A percentile compares a stretch with the other conserved stretches of the same genome.
Conservation (phyloP, 352 stramenopile genomes). For the Pythium rishiriense region DNA sequence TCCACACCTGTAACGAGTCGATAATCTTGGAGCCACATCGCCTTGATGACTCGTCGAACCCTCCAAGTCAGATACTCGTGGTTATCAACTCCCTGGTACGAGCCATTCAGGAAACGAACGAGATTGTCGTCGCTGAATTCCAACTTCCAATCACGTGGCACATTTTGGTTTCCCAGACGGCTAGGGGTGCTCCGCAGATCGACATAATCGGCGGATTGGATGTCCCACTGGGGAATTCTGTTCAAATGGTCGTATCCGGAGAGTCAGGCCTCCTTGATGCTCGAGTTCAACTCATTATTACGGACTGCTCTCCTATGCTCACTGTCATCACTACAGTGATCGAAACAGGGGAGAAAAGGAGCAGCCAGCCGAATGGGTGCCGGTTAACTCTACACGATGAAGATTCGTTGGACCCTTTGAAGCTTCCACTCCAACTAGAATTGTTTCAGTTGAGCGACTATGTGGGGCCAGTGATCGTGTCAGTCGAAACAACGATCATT, state of each 20-base stretch:
- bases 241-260: background rate
- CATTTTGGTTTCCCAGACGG: background rate
- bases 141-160: conserved; percentile 29
- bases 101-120: background rate
- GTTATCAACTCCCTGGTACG: conserved; percentile 2
- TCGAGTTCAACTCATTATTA: conserved; percentile 11
- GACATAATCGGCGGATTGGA: conserved; percentile 10
- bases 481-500: conserved; percentile 2
- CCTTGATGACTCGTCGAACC: background rate
- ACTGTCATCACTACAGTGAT: background rate
- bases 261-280: background rate
- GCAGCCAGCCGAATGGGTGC: conserved; percentile 13
- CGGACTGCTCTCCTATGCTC: conserved; percentile 3
- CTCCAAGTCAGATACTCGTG: background rate
- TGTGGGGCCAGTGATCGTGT: background rate
- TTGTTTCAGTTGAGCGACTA: conserved; percentile 12
- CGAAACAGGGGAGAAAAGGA: background rate
- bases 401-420: background rate
- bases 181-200: background rate
- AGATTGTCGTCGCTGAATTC: conserved; percentile 10
- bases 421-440: conserved; percentile 25
- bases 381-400: conserved; percentile 23
- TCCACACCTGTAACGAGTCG: conserved; percentile 13
- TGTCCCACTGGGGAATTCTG: background rate
- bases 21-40: conserved; percentile 8